Evolutionary conservation across 306 rosid species (phyloP), one percentile per base, ranked within the genome.

Genomic region (Vicia faba): DNA sequence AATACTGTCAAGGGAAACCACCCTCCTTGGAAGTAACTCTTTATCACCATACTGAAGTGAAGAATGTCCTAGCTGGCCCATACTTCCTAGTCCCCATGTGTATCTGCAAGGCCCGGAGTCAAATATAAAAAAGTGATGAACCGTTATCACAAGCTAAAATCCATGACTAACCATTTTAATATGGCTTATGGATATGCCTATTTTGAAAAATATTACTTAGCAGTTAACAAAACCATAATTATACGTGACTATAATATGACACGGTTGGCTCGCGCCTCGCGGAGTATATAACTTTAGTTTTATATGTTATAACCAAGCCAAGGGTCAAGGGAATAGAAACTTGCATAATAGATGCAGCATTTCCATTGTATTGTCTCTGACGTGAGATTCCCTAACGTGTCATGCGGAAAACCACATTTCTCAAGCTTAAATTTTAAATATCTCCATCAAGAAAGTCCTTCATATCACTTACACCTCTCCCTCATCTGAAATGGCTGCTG

Each of bases 1-100:
- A 75, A 85, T 75, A 62, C 84, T 89, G 68, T 89, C 91, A 48
- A 92, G 93, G 50, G 95, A 79, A 69, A 86, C 96, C 73, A 92
- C 95, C 82, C 89, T 82, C 88, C 98, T 83, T 14, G 98, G 98
- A 31, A 92, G 50, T 70, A 92, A 78, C 81, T 92, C 98, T 74
- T 87, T 92, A 36, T 87, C 89, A 9, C 88, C 95, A 33, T 71
- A 84, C 76, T 87, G 98, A 19, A 89, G 95, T 49, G 95, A 92
- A 79, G 93, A 85, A 77, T 92, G 96, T 70, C 98, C 96, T n/a
- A 92, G 96, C 71, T 92, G 98, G 56, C 98, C 98, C 95, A 89
- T 84, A 73, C 63, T 87, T 76, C 98, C 98, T 23, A 89, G 80
- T 44, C 98, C 98, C 96, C 98, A 92, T 8, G 98, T 89, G 80